Evolutionary conservation across 176 grass and related monocot species (phyloP), one percentile per base, ranked within the genome.

Genomic region (Aegilops tauschii): DNA sequence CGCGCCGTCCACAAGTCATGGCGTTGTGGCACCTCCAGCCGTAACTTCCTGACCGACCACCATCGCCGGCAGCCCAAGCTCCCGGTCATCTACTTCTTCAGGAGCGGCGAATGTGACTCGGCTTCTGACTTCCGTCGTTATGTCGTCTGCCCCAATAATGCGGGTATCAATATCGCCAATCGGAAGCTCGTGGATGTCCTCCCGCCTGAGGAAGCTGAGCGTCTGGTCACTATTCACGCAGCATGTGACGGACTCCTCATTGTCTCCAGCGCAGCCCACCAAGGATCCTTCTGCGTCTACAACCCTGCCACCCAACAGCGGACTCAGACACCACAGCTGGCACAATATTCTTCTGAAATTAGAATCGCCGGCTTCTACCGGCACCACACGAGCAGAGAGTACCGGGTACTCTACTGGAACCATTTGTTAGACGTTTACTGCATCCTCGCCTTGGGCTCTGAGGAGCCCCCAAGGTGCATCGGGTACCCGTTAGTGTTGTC

Each of bases 31-130:
- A 71, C 35, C 14, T 40, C 17, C 32, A 71, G 34, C 32, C 14
- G 0, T 2, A 16, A 71, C 34, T 58, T 58, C 17, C 54, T 58
- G 16, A 58, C 54, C 54, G 54, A 21, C 54, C 54, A 58, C 17
- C 17, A 58, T 5, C 16, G 54, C 17, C 54, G 54, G 54, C 54
- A 21, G 54, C 54, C 54, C 54, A 58, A 58, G 17, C 54, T 58
- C 16, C 54, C 54, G 1, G 21, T 58, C 16, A 18, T 58, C 16
- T 20, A 18, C 14, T 1, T 58, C 54, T 18, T n/a, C n/a, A n/a
- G 0, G 54, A 0, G 6, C 1, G 1, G 4, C 13, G 16, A 20
- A 0, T 20, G 14, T 1, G 54, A 58, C 17, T 20, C 54, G 1
- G 16, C 16, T 5, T 45, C 42, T 45, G 2, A 45, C 10, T 0